These are phyloP conservation scores for Kluyveromyces wickerhamii DNA, from an alignment of 805 yeast species.

Conservation along the genomic window DNA sequence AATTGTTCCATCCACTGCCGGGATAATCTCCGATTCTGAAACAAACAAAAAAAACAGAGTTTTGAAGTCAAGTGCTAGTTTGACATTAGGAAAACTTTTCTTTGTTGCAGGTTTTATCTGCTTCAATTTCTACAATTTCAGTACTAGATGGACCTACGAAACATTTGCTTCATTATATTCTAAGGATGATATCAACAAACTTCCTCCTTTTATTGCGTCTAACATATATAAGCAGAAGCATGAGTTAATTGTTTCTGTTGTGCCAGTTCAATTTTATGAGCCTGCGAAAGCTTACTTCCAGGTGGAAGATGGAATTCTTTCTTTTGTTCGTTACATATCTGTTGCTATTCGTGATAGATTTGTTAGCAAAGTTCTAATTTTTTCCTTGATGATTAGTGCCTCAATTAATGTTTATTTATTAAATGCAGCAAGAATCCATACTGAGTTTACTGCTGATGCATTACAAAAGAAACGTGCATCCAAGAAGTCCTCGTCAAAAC, in stretches of 20 bases:
- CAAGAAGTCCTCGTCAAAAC: constrained; percentile 20
- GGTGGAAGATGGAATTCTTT: constrained; percentile 50
- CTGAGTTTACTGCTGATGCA: constrained; percentile 32
- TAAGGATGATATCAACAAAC: constrained; percentile 33
- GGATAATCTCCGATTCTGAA: constrained; percentile 43
- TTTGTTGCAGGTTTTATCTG: constrained; percentile 52
- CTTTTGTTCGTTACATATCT: constrained; percentile 48
- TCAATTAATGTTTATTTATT: constrained; percentile 77
- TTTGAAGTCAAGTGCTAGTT: constrained; percentile 33
- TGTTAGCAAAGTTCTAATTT: constrained; percentile 67
- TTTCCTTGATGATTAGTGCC: constrained; percentile 66
- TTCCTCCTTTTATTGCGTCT: constrained; percentile 32
- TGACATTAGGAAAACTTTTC: constrained; percentile 52
- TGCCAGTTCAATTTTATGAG: constrained; percentile 49
- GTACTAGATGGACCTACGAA: constrained; percentile 62
- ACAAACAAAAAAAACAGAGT: constrained; percentile 15
- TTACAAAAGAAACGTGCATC: constrained; percentile 15
- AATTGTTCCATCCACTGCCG: constrained; percentile 64
- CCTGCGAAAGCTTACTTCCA: constrained; percentile 50
- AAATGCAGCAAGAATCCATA: constrained; percentile 72
- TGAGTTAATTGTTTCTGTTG: constrained; percentile 50
- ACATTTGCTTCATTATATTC: constrained; percentile 27
- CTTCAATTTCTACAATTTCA: constrained; percentile 59
- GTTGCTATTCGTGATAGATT: constrained; percentile 70
- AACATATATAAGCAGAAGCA: constrained; percentile 25